Conservation (phyloP, 1,284 basidiomycete genomes). For the Cryptococcus hybrid region DNA sequence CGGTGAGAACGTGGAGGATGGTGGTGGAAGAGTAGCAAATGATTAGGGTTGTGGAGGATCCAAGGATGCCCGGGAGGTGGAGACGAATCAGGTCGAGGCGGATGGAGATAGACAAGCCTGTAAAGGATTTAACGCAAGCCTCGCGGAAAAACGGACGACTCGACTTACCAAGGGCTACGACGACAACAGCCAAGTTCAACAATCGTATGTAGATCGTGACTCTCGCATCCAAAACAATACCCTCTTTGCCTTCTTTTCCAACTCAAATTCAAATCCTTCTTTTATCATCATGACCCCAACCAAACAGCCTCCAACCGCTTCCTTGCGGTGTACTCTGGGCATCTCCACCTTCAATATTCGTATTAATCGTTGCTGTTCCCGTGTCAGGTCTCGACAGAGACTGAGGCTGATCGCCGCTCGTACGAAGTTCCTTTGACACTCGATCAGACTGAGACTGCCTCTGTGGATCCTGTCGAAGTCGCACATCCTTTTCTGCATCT, state of each 20-base stretch:
- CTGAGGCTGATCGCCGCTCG: not conserved
- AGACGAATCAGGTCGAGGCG: conserved; percentile 39
- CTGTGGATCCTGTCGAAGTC: not conserved
- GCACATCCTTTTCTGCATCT: not conserved
- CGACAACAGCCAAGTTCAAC: conserved; percentile 53
- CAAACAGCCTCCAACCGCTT: conserved; percentile 5
- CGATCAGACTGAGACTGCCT: not conserved
- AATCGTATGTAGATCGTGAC: conserved; percentile 55
- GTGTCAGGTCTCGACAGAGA: conserved; percentile 7
- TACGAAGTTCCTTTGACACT: not conserved
- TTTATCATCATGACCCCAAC: conserved; percentile 8
- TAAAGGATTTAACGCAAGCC: not conserved
- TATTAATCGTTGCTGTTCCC: conserved; percentile 3
- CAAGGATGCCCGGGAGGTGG: conserved; percentile 52
- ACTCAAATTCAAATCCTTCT: conserved; percentile 17
- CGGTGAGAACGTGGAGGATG: conserved; percentile 53
- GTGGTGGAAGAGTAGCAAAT: conserved; percentile 55
- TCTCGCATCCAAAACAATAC: conserved; percentile 52
- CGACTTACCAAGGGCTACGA: conserved; percentile 47
- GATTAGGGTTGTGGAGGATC: conserved; percentile 54
- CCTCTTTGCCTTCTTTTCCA: conserved; percentile 40
- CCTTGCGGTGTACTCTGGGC: not conserved
- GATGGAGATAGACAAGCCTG: conserved; percentile 51
- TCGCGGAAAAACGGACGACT: not conserved
- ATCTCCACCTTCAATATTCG: not conserved